Percentiles rank a stretch among this genome's conserved stretches.
These are phyloP conservation scores for Gryganskiella cystojenkinii DNA, from an alignment of 192 early-diverging fungal genomes.

Conservation along the genomic window DNA sequence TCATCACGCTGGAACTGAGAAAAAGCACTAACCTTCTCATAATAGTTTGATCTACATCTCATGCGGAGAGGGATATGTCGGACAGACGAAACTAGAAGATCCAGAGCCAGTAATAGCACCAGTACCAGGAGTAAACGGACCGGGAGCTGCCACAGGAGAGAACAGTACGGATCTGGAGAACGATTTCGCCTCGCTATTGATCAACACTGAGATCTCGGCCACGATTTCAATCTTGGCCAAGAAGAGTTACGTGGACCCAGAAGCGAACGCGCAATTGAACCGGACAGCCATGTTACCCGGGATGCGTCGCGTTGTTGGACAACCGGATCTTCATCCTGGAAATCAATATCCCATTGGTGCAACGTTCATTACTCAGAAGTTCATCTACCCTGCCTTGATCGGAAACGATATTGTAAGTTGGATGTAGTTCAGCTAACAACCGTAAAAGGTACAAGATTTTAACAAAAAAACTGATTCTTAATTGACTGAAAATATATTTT, in stretches of 20 bases:
- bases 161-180: not conserved
- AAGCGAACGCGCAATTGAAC: constrained; percentile 59
- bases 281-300: constrained; percentile 56
- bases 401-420: constrained; percentile 61
- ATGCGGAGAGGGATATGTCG: constrained; percentile 62
- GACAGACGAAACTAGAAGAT: constrained; percentile 36
- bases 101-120: not conserved
- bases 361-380: constrained; percentile 56
- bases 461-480: not conserved
- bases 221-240: constrained; percentile 55
- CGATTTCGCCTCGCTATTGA: constrained; percentile 1
- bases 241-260: constrained; percentile 54
- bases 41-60: constrained; percentile 57
- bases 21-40: not conserved
- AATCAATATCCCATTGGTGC: constrained; percentile 61
- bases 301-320: constrained; percentile 58
- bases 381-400: constrained; percentile 66
- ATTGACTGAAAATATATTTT: not conserved
- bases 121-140: not conserved
- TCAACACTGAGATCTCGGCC: constrained; percentile 24
- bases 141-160: not conserved
- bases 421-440: not conserved
- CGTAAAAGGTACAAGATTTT: not conserved
- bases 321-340: constrained; percentile 68
- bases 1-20: too few species aligned